A percentile compares a stretch with the other conserved stretches of the same genome.
phyloP scores from a whole-genome alignment of 1,139 yeast species.

The Debaryomycetaceae sp. region DNA sequence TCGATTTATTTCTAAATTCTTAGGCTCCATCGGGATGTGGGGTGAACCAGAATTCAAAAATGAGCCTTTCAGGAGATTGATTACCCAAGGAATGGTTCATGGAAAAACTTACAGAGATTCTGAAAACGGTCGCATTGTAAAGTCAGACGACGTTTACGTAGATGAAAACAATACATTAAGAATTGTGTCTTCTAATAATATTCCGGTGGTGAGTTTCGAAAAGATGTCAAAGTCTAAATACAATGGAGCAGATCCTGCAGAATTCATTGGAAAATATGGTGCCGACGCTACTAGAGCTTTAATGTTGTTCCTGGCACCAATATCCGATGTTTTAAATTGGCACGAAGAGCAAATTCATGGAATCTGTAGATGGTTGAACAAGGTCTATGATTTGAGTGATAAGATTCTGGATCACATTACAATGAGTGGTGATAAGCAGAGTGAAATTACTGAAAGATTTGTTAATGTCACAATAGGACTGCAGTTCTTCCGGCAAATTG shows the following conservation, averaged over 20 bases:
- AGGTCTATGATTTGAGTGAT: conserved; percentile 48
- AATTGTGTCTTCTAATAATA: conserved; percentile 46
- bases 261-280: conserved; percentile 75
- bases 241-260: conserved; percentile 89
- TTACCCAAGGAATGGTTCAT: conserved; percentile 98
- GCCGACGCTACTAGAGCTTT: conserved; percentile 96
- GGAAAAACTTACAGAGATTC: conserved; percentile 83
- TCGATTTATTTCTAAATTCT: conserved; percentile 77
- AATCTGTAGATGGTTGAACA: conserved; percentile 77
- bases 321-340: conserved; percentile 81
- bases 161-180: conserved; percentile 38
- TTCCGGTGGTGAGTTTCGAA: conserved; percentile 62
- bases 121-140: conserved; percentile 65
- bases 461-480: conserved; percentile 22
- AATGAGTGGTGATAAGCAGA: conserved; percentile 1
- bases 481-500: conserved; percentile 9
- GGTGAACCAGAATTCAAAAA: conserved; percentile 43
- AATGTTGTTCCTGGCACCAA: conserved; percentile 90
- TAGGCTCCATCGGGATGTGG: conserved; percentile 57
- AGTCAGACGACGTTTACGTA: conserved; percentile 63
- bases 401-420: conserved; percentile 6
- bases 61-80: conserved; percentile 76
- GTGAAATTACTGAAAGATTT: not conserved
- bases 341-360: conserved; percentile 86
- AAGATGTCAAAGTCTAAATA: conserved; percentile 96